These are phyloP conservation scores for Colletotrichum viniferum DNA, from an alignment of 2,329 filamentous ascomycete genomes.

Conservation along the genomic window DNA sequence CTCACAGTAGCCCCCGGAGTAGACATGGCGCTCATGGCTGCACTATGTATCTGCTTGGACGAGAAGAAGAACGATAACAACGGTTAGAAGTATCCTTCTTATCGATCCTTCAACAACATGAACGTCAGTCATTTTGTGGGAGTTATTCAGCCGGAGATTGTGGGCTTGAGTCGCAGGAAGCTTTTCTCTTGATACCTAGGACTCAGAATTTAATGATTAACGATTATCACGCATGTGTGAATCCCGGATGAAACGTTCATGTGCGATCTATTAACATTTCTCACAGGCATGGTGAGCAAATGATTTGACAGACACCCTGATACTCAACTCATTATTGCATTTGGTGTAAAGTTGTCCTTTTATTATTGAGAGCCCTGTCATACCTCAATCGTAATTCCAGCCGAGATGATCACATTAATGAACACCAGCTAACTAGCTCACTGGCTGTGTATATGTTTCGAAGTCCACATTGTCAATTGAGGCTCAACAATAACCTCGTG, in stretches of 20 bases:
- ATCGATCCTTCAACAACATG: not conserved
- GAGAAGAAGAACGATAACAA: slow-evolving; percentile 57
- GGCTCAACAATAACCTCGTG: not conserved
- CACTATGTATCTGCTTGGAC: slow-evolving; percentile 71
- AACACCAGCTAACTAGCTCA: not conserved
- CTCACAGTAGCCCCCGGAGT: slow-evolving; percentile 68
- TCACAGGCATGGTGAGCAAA: not conserved
- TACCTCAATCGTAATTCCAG: not conserved
- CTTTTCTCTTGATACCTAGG: not conserved
- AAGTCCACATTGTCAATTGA: not conserved
- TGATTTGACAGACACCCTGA: not conserved
- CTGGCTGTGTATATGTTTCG: not conserved
- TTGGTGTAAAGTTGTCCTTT: not conserved
- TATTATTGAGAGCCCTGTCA: not conserved
- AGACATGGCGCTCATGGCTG: slow-evolving; percentile 68
- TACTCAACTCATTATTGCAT: not conserved
- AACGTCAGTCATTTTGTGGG: not conserved
- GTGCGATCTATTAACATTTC: not conserved
- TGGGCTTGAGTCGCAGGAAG: not conserved
- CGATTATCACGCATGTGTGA: not conserved
- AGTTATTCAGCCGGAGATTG: not conserved
- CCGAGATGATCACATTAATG: not conserved
- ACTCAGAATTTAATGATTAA: not conserved
- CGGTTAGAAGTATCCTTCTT: not conserved
- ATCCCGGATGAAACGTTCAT: not conserved